Evolutionary conservation across 176 grass and related monocot species (phyloP).

Genomic region (Rhipidocladum racemiflorum): DNA sequence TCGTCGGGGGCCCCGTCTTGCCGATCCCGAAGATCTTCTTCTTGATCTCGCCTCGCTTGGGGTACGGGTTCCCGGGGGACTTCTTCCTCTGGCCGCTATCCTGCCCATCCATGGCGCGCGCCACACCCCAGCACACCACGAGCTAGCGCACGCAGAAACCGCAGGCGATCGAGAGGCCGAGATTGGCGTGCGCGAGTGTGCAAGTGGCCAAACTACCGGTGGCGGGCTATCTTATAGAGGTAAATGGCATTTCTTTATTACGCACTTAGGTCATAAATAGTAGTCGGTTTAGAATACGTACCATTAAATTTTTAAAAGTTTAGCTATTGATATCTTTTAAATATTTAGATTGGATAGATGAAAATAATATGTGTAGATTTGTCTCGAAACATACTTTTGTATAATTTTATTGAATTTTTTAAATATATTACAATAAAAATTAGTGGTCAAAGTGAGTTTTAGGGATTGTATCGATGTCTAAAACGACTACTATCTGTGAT

Average conservation of each 20-base stretch:
- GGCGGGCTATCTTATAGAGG: background rate
- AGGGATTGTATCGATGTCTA: too few species aligned
- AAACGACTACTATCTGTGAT: too few species aligned
- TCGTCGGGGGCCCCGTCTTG: background rate
- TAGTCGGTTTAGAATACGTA: too few species aligned
- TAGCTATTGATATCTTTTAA: too few species aligned
- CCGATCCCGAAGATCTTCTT: slow-evolving; percentile 17
- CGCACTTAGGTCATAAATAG: too few species aligned
- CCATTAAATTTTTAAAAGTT: too few species aligned
- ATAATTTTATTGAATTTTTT: too few species aligned
- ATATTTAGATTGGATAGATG: too few species aligned
- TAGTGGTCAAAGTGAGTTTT: too few species aligned
- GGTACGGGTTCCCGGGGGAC: slow-evolving; percentile 18
- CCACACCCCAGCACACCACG: background rate
- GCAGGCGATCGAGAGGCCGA: background rate
- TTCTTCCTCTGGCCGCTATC: background rate
- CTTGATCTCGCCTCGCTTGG: slow-evolving; percentile 34
- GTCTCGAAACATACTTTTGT: too few species aligned
- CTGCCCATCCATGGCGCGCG: slow-evolving; percentile 38
- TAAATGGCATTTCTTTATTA: background rate
- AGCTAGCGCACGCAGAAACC: background rate
- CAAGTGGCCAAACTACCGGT: background rate
- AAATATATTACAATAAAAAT: too few species aligned
- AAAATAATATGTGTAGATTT: too few species aligned
- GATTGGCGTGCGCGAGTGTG: background rate